Evolutionary conservation across 441 rosid genomes (phyloP).

Genomic region (Kokia cookei): DNA sequence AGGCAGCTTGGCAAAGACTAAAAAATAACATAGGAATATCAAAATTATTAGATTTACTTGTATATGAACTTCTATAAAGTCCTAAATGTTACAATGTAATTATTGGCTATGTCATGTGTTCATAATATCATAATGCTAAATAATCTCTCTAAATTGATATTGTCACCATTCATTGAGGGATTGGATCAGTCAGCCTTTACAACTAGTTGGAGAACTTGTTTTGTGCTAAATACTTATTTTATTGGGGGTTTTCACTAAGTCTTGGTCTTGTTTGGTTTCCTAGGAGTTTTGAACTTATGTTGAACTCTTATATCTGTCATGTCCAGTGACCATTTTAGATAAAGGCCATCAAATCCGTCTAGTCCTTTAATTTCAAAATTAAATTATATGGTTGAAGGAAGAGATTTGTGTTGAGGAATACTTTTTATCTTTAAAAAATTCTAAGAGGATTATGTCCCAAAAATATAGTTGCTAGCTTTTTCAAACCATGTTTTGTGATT

Average conservation of each 20-base stretch:
- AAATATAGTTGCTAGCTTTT: not conserved
- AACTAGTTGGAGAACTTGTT: not conserved
- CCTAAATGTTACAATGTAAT: not conserved
- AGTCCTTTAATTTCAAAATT: not conserved
- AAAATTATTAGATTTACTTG: not conserved
- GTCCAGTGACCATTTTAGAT: not conserved
- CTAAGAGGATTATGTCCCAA: not conserved
- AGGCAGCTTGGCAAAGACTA: too few relatives aligned
- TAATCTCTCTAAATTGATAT: not conserved
- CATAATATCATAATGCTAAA: not conserved
- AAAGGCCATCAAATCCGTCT: not conserved
- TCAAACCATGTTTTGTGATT: not conserved
- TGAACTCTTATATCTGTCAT: not conserved
- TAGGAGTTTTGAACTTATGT: conserved; percentile 2
- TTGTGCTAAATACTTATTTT: not conserved
- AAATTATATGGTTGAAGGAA: not conserved
- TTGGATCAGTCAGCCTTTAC: not conserved
- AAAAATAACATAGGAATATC: too few relatives aligned
- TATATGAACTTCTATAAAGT: not conserved
- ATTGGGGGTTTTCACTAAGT: not conserved
- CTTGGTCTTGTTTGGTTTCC: not conserved
- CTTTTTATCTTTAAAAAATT: not conserved
- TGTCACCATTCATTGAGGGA: not conserved
- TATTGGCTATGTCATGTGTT: not conserved
- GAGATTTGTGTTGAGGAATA: not conserved